Evolutionary conservation across 164 flowering plant species (phyloP), one percentile per base, ranked within the genome.

Genomic region (Hamamelis virginiana): DNA sequence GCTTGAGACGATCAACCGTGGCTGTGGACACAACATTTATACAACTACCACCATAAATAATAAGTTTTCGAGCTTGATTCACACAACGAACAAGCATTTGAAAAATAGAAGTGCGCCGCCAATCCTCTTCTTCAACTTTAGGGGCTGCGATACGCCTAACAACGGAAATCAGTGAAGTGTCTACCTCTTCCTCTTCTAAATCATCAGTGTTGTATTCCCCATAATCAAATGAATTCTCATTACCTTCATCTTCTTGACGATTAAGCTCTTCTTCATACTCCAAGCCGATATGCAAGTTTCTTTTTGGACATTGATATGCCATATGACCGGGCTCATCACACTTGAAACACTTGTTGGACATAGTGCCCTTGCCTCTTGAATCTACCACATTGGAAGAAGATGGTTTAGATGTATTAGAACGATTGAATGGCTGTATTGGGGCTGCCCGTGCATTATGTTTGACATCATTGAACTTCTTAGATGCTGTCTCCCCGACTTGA

Each of bases 1-100:
- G 58, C 58, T 65, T 65, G 0, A 65, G 44, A 22, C n/a, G 43
- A 15, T 65, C 68, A 48, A 51, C 38, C 13, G 16, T 48, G 38
- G 68, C 9, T 16, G 22, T 41, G 0, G 14, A 65, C 14, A 65
- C 68, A 1, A 48, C 45, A 28, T 65, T 65, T 50, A 64, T 64
- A 38, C 53, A 22, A 44, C 41, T 64, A 4, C 38, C 66, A 10
- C 66, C 38, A 25, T 64, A 53, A 64, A 64, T 46, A 22, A 64
- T 64, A 22, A 64, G 38, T 10, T 46, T 64, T 46, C 27, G 9
- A 23, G n/a, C n/a, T 64, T 43, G 26, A 1, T 44, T 19, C 12
- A 3, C 27, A 43, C 38, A 21, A 23, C 8, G 26, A 46, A 64
- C 15, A 0, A 23, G 28, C 18, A 21, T 45, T 18, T 62, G 15